Conservation (phyloP, 2,329 filamentous ascomycete species). For the Paracamarosporium sp. region DNA sequence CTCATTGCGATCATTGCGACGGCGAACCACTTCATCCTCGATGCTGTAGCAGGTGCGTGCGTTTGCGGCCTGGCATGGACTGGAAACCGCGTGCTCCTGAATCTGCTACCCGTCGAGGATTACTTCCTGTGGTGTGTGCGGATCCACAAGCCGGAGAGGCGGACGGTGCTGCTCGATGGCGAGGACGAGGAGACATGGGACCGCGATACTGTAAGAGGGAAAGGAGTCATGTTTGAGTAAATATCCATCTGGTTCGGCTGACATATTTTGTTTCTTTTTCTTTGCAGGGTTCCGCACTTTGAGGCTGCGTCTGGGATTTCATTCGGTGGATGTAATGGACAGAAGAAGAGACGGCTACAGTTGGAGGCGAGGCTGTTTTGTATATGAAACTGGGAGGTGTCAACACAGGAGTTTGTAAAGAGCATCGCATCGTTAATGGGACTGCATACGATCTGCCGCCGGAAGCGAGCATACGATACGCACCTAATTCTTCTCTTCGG, state of each 20-base stretch:
- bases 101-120: slow-evolving; percentile 70
- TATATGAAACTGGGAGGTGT: too few species aligned
- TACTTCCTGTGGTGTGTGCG: slow-evolving; percentile 69
- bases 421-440: background rate
- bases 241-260: background rate
- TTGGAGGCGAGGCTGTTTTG: too few species aligned
- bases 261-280: background rate
- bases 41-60: slow-evolving; percentile 71
- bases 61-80: slow-evolving; percentile 71
- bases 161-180: slow-evolving; percentile 21
- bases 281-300: background rate
- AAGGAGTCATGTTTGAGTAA: slow-evolving; percentile 9
- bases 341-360: too few species aligned
- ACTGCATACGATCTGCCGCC: background rate
- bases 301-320: too few species aligned
- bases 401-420: background rate
- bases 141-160: slow-evolving; percentile 67
- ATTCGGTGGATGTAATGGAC: too few species aligned
- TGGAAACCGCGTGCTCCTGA: slow-evolving; percentile 62
- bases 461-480: background rate
- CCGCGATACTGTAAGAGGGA: slow-evolving; percentile 11
- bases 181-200: slow-evolving; percentile 21
- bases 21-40: slow-evolving; percentile 75
- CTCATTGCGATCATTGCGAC: slow-evolving; percentile 73
- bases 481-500: background rate